Percentiles rank a stretch among this genome's conserved stretches.
These are phyloP conservation scores for Myxozyma melibiosi DNA, from an alignment of 805 yeast species.

Conservation along the genomic window DNA sequence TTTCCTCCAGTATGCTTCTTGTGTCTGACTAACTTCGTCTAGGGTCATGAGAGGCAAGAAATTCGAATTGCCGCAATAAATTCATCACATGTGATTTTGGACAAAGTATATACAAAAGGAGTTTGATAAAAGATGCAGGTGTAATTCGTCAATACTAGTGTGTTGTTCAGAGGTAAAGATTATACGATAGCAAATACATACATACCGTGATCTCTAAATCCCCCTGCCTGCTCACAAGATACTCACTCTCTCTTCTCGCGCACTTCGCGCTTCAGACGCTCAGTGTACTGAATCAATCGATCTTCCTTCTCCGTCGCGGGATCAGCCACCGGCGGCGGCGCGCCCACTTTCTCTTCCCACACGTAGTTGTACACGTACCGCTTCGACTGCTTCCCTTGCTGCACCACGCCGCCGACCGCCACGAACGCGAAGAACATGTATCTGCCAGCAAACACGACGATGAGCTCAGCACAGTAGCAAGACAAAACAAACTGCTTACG, in stretches of 20 bases:
- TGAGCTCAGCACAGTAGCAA: not conserved
- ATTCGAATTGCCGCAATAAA: slow-evolving; percentile 65
- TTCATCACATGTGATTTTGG: too few species aligned
- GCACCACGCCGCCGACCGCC: slow-evolving; percentile 13
- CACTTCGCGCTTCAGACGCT: not conserved
- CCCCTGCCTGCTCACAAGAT: not conserved
- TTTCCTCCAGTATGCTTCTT: not conserved
- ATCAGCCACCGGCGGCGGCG: slow-evolving; percentile 7
- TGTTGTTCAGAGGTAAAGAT: too few species aligned
- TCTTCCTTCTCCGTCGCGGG: not conserved
- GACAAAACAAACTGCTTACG: slow-evolving; percentile 6
- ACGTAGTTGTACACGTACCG: slow-evolving; percentile 14
- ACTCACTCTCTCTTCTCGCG: not conserved
- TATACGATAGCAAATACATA: too few species aligned
- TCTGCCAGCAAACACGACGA: not conserved
- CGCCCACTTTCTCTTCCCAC: slow-evolving; percentile 15
- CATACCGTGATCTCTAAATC: too few species aligned
- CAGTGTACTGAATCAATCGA: slow-evolving; percentile 5
- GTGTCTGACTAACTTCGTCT: not conserved
- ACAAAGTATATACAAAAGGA: too few species aligned
- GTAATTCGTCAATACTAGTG: too few species aligned
- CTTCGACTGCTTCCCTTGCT: slow-evolving; percentile 20
- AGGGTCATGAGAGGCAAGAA: slow-evolving; percentile 74
- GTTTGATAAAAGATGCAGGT: not conserved
- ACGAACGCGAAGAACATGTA: slow-evolving; percentile 11